Evolutionary conservation across 352 stramenopile species (phyloP), one percentile per base, ranked within the genome.

Genomic region (Pythium aquatile): DNA sequence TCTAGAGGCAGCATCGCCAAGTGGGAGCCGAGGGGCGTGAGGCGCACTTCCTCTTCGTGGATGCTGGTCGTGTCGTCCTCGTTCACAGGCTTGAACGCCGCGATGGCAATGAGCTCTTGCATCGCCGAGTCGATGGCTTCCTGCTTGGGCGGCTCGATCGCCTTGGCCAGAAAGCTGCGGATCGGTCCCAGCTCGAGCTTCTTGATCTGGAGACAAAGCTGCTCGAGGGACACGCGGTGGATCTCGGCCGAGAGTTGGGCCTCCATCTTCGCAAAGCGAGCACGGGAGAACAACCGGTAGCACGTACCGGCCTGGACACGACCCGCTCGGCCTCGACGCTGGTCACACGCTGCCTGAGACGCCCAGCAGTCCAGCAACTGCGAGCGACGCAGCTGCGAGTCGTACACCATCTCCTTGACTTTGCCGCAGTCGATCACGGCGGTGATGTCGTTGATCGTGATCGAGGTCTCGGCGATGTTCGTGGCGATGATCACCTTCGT

Each of bases 11-110:
- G 70, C 81, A 90, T 91, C 4, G 81, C 83, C 61, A 94, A 72
- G 62, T 93, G 82, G 17, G 83, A 83, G 3, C 98, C 98, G 0
- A 99, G 76, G 14, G 96, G 91, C 47, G 97, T 99, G 32, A 99
- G 70, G 17, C 60, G 56, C 16, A 91, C 80, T 47, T 88, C 65
- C 61, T 90, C 82, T 14, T 76, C 56, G 4, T 60, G 9, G 17
- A 26, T 9, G 6, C 20, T 55, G 16, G 26, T 48, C 14, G 26
- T 32, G 6, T 24, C 17, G 5, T 68, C 49, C 1, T 65, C 59
- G 5, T 47, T 40, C 40, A 84, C 66, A 6, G 42, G 65, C 59
- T 77, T 66, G 61, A 98, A 94, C 28, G 93, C 95, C 17, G 90
- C 84, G 35, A 98, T 96, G 39, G 88, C 80, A 6, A 94, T 71